phyloP scores from a whole-genome alignment of 805 yeast species.

The Metschnikowia similis region DNA sequence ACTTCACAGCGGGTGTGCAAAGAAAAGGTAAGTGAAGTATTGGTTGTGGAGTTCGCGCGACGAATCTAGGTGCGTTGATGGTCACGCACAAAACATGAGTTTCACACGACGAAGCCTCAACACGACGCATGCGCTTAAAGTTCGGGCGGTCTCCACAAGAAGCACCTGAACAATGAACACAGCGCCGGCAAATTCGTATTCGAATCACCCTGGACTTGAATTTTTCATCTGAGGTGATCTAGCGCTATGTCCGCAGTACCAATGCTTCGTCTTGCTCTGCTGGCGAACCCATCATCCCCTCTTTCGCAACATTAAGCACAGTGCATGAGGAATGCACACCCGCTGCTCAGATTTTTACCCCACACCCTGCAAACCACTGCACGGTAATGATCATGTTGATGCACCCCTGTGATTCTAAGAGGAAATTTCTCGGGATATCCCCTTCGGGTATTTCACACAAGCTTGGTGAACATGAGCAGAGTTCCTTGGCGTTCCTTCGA shows the following conservation, averaged over 20 bases:
- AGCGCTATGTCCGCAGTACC: background rate
- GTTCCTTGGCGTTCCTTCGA: background rate
- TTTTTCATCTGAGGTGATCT: too few species aligned
- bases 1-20: background rate
- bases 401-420: background rate
- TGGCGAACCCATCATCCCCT: slow-evolving; percentile 7
- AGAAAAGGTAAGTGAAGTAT: slow-evolving; percentile 3
- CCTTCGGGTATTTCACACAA: background rate
- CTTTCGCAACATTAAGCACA: slow-evolving; percentile 9
- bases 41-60: slow-evolving; percentile 14
- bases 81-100: slow-evolving; percentile 18
- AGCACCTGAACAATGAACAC: background rate
- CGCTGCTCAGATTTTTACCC: slow-evolving; percentile 8
- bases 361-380: slow-evolving; percentile 8
- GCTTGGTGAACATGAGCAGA: background rate
- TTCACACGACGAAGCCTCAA: slow-evolving; percentile 10
- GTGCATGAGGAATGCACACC: slow-evolving; percentile 8
- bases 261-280: background rate
- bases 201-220: background rate
- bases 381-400: background rate
- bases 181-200: background rate
- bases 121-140: slow-evolving; percentile 1
- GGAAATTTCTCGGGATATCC: background rate
- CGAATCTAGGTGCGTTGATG: slow-evolving; percentile 10
- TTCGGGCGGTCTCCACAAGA: background rate